A percentile compares a stretch with the other conserved stretches of the same genome.
Conservation (phyloP, 495 filamentous ascomycete species). For the Xylaria grammica region DNA sequence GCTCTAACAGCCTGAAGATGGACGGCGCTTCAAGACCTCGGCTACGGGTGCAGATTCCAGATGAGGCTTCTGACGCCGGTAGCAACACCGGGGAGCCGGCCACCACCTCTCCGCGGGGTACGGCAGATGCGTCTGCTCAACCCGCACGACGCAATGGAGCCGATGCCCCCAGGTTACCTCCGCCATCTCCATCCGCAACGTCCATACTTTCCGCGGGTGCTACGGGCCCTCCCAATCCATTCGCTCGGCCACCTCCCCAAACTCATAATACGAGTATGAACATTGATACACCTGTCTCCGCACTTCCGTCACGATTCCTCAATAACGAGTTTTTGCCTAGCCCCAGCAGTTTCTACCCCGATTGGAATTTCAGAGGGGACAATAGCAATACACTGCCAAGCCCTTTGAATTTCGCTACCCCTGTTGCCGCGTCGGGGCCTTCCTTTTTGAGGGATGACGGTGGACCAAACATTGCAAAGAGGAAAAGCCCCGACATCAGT, state of each 20-base stretch:
- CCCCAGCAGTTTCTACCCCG: conserved; percentile 88
- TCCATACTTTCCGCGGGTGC: conserved; percentile 89
- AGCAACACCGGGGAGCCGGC: conserved; percentile 73
- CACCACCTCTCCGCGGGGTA: conserved; percentile 70
- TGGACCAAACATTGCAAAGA: conserved; percentile 36
- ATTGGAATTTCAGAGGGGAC: conserved; percentile 75
- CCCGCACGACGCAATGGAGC: conserved; percentile 44
- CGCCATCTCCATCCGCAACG: conserved; percentile 85
- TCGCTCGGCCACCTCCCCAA: conserved; percentile 71
- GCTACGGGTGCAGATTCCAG: conserved; percentile 92
- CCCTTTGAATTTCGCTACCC: conserved; percentile 90
- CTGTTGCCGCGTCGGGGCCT: conserved; percentile 72
- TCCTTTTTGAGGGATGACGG: conserved; percentile 66
- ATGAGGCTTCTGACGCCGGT: conserved; percentile 82
- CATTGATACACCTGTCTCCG: conserved; percentile 97
- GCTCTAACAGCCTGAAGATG: conserved; percentile 68
- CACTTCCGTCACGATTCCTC: conserved; percentile 88
- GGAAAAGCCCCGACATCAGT: conserved; percentile 55
- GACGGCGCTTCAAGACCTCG: conserved; percentile 73
- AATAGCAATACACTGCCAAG: conserved; percentile 86
- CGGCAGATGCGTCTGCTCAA: conserved; percentile 55
- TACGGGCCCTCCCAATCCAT: conserved; percentile 91
- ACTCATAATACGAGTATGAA: conserved; percentile 70
- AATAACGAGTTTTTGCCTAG: conserved; percentile 83
- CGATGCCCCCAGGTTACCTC: conserved; percentile 76